Evolutionary conservation across 2,329 filamentous ascomycete species (phyloP).

Genomic region (Xylogone sp.): DNA sequence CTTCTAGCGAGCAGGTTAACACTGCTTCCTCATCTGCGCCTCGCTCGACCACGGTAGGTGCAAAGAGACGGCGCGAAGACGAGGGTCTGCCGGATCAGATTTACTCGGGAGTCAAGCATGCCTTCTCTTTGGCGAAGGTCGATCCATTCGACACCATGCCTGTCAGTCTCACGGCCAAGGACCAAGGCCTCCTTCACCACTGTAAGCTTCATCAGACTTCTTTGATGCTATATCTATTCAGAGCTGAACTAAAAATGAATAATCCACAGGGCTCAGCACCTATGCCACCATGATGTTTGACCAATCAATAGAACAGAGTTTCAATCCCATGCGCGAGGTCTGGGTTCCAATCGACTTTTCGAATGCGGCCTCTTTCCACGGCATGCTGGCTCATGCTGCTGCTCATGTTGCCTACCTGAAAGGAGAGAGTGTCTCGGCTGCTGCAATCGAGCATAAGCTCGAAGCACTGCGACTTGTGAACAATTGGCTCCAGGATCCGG

Average conservation of each 20-base stretch:
- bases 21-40: neutral
- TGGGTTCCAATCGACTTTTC: constrained; percentile 37
- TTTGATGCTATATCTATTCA: neutral
- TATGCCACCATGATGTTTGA: constrained; percentile 32
- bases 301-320: constrained; percentile 19
- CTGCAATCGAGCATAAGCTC: constrained; percentile 29
- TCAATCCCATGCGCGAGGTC: constrained; percentile 36
- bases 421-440: constrained; percentile 19
- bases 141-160: constrained; percentile 35
- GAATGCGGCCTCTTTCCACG: constrained; percentile 36
- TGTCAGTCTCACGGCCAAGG: constrained; percentile 28
- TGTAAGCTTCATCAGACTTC: constrained; percentile 21
- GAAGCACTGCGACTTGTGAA: constrained; percentile 33
- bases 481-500: constrained; percentile 28
- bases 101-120: constrained; percentile 25
- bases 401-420: constrained; percentile 34
- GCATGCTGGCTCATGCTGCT: constrained; percentile 37
- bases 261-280: constrained; percentile 24
- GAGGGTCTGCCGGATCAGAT: constrained; percentile 16
- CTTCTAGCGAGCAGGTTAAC: neutral
- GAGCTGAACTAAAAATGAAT: no score
- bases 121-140: constrained; percentile 22
- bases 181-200: constrained; percentile 33
- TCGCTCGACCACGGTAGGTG: neutral
- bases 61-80: neutral